Evolutionary conservation across 306 rosid species (phyloP).

Genomic region (Sesbania bispinosa): DNA sequence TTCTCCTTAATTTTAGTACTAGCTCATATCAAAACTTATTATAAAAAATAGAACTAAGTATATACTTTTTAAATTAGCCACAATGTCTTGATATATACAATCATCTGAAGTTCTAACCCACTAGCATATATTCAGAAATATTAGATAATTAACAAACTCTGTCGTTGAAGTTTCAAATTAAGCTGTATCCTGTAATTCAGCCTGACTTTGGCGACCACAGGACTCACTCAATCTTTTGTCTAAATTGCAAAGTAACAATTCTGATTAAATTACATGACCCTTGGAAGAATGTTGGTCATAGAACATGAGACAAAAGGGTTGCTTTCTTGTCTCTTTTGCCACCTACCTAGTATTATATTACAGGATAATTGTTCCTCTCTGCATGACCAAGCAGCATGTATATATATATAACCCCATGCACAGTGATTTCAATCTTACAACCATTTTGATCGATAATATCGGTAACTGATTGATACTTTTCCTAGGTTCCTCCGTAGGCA

Average conservation of each 20-base stretch:
- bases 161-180: conserved; percentile 6
- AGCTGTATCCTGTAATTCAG: neutral
- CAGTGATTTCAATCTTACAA: conserved; percentile 39
- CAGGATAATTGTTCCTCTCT: conserved; percentile 38
- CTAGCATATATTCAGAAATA: neutral
- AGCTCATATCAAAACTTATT: neutral
- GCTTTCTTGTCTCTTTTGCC: conserved; percentile 30
- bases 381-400: conserved; percentile 25
- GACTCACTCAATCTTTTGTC: conserved; percentile 42
- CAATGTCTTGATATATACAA: neutral
- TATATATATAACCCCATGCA: conserved; percentile 40
- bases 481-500: conserved; percentile 42
- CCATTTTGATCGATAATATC: conserved; percentile 45
- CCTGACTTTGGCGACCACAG: conserved; percentile 17
- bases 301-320: conserved; percentile 30
- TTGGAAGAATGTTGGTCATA: conserved; percentile 30
- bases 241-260: conserved; percentile 30
- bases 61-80: neutral
- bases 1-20: conserved; percentile 21
- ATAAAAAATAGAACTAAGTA: neutral
- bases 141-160: conserved; percentile 12
- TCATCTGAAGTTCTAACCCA: neutral
- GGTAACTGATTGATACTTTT: conserved; percentile 6
- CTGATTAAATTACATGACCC: conserved; percentile 20
- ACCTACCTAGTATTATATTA: conserved; percentile 27